Conservation (phyloP, 306 rosid species). For the Vachellia collinsii region DNA sequence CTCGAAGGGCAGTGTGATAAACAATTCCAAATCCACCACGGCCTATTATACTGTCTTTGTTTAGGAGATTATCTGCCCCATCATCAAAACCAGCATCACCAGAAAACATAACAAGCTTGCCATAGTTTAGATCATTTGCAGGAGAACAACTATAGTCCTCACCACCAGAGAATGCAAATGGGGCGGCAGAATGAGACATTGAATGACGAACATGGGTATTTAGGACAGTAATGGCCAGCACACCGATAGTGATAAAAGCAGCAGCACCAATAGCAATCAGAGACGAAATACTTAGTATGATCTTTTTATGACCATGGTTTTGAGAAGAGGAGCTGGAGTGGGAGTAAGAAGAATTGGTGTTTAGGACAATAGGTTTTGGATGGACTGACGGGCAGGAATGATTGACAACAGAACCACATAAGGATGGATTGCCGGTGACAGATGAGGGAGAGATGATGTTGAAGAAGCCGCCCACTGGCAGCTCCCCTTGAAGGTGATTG, state of each 20-base stretch:
- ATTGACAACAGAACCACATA: conserved; percentile 82
- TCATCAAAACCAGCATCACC: conserved; percentile 75
- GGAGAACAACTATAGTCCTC: conserved; percentile 73
- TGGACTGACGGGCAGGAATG: conserved; percentile 80
- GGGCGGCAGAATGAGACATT: conserved; percentile 54
- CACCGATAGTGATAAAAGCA: conserved; percentile 73
- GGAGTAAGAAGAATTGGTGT: conserved; percentile 80
- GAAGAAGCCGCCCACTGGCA: conserved; percentile 96
- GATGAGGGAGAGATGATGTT: conserved; percentile 72
- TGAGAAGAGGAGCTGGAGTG: conserved; percentile 50
- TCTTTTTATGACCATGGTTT: conserved; percentile 59
- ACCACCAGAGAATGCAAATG: conserved; percentile 65
- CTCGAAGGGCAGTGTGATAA: conserved; percentile 65
- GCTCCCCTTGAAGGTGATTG: conserved; percentile 82
- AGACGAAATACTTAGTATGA: conserved; percentile 77
- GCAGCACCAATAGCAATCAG: conserved; percentile 95
- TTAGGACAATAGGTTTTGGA: conserved; percentile 93
- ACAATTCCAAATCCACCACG: conserved; percentile 97
- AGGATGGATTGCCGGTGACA: conserved; percentile 69
- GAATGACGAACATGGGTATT: conserved; percentile 70
- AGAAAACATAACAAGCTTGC: conserved; percentile 89
- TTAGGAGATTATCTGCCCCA: conserved; percentile 73
- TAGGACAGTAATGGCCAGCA: conserved; percentile 69
- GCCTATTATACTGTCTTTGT: conserved; percentile 83
- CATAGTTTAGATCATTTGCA: conserved; percentile 59